Evolutionary conservation across 1,139 yeast genomes (phyloP), one percentile per base, ranked within the genome.

Genomic region (Sugiyamaella castrensis): DNA sequence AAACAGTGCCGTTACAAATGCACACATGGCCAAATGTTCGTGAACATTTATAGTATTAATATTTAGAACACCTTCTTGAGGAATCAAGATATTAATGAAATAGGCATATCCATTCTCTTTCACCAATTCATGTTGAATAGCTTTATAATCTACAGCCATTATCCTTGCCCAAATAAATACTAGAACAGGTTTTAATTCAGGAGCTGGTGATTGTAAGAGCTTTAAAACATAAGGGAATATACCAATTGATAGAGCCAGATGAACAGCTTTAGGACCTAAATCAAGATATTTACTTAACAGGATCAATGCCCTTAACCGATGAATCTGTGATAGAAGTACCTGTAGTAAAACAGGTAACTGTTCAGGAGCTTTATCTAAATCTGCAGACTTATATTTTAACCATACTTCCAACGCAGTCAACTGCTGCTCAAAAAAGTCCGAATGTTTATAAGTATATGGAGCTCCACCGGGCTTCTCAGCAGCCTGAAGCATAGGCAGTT

Each of bases 91-190:
- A 54, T 83, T 80, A 48, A 88, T 81, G 64, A 92, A 92, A 66
- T 92, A 94, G 59, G 83, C 82, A 67, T 82, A 92, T 0, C 97
- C 97, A 61, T 84, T 86, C 62, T 92, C 98, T 60, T 91, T 89
- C 57, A 94, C 79, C 38, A 92, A 75, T 62, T 92, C 99, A 56
- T 85, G 89, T 64, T 94, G 98, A 2, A 96, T 89, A 59, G 87
- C 85, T 55, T 81, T 79, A 63, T 85, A 84, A 66, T 92, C 98
- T 19, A 92, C 95, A 2, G 98, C 94, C 95, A 92, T 87, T 26
- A 92, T 88, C 57, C 98, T 75, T 0, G 98, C 96, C 99, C 99
- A 92, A 51, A 92, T 92, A 60, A 91, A 94, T 1, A 94, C 92
- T 52, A 92, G 71, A 2, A 92, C 96, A 0, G 98, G 98, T 61